Evolutionary conservation across 139 green algal species (phyloP).

Genomic region (Deuterostichococcus epilithicus): DNA sequence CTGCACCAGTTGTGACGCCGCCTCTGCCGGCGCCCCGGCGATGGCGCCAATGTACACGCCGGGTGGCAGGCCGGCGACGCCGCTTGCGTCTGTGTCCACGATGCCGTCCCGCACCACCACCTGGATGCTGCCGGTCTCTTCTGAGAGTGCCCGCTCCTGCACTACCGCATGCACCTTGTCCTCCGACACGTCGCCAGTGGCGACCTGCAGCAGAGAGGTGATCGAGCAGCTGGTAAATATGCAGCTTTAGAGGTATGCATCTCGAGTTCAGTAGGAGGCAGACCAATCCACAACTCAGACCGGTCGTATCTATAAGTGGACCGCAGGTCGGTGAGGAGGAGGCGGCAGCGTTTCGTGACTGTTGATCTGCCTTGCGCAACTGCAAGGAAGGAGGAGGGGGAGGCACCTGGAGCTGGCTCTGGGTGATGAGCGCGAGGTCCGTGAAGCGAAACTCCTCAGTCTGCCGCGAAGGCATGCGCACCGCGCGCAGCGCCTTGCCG

Average conservation of each 20-base stretch:
- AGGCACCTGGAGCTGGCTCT: conserved; percentile 15
- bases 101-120: conserved; percentile 68
- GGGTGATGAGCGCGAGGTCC: conserved; percentile 61
- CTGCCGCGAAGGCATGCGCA: conserved; percentile 72
- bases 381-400: background rate
- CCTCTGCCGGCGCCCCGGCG: conserved; percentile 44
- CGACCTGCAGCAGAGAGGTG: conserved; percentile 10
- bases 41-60: conserved; percentile 61
- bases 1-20: background rate
- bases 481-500: conserved; percentile 34
- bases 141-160: conserved; percentile 12
- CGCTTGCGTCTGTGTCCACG: conserved; percentile 36
- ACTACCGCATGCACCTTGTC: background rate
- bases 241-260: too few relatives aligned
- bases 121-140: conserved; percentile 7
- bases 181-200: conserved; percentile 7
- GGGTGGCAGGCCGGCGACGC: conserved; percentile 33
- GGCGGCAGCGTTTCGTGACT: too few relatives aligned
- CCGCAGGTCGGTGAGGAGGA: too few relatives aligned
- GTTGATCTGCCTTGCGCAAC: too few relatives aligned
- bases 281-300: too few relatives aligned
- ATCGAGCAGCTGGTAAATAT: too few relatives aligned
- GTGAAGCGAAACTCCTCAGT: conserved; percentile 88
- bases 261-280: too few relatives aligned
- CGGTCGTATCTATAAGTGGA: too few relatives aligned